Base-by-base conservation (phyloP, 441 rosid species). In the Geranium incanum region DNA sequence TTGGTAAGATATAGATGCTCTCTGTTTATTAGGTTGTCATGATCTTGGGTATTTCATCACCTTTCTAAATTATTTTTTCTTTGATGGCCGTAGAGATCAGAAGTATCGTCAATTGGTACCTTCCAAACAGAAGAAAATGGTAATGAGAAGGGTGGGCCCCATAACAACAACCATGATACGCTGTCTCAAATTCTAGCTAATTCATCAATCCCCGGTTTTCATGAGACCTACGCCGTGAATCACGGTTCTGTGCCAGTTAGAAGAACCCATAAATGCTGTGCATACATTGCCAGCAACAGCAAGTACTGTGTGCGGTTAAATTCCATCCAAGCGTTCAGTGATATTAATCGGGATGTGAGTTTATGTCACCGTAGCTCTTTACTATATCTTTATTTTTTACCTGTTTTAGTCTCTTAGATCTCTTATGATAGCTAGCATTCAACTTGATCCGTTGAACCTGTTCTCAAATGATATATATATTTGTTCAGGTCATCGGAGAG, bases 331-430 rank as follows among this genome's bases (percentile, higher is more conserved):
- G 95, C 97, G 36, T 91, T 86, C 82, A 85, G 84, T 81, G 97
- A 94, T 76, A 87, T 90, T 73, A 94, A 91, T 77, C 86, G 97
- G 75, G 97, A 90, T 81, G 99, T 90, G 81, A 86, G 99, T 81
- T 52, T 71, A 33, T 43, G 18, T 28, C 37, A 60, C 52, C 73
- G 71, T 45, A 37, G 48, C 50, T 70, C 70, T 70, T 13, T 39
- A 39, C 52, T 68, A 50, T 62, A 59, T 71, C 15, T 50, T 43
- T 16, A 65, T 68, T 63, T 67, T 18, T 36, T 59, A 41, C 57
- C 15, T 68, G 64, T 66, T 63, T 19, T 69, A 21, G 64, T 52
- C 19, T 38, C 69, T 63, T 11, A 39, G 60, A 66, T 28, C 33
- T 28, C 33, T 28, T 28, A 28, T 28, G 33, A 28, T 28, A 2